Conservation (phyloP, 2,329 filamentous ascomycete species). For the Aspergillus sp. region DNA sequence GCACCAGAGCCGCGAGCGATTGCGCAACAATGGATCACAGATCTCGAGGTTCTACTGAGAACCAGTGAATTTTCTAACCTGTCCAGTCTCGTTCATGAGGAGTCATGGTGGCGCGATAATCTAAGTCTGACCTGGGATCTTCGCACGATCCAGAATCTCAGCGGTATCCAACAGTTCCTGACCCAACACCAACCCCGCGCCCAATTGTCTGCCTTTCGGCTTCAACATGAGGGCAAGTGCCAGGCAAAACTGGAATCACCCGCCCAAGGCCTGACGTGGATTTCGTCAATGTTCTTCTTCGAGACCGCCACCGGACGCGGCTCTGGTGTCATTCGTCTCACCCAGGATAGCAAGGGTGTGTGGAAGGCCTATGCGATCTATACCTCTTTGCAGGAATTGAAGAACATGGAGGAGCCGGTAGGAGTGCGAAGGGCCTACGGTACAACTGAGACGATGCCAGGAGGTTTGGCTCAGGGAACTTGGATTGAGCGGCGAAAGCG, state of each 20-base stretch:
- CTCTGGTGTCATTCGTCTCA: slow-evolving; percentile 42
- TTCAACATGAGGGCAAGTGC: slow-evolving; percentile 40
- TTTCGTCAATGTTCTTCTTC: slow-evolving; percentile 47
- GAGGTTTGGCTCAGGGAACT: slow-evolving; percentile 36
- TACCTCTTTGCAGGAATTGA: slow-evolving; percentile 44
- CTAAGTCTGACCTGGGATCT: slow-evolving; percentile 47
- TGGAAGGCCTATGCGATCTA: slow-evolving; percentile 48
- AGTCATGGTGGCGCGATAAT: slow-evolving; percentile 50
- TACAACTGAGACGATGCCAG: slow-evolving; percentile 40
- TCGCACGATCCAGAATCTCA: slow-evolving; percentile 38
- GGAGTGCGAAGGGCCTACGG: slow-evolving; percentile 38
- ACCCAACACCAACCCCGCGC: slow-evolving; percentile 30
- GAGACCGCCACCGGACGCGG: slow-evolving; percentile 43
- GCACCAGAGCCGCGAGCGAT: slow-evolving; percentile 31
- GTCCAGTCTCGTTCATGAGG: slow-evolving; percentile 37
- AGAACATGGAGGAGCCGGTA: slow-evolving; percentile 39
- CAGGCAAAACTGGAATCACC: slow-evolving; percentile 35
- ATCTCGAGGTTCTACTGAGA: slow-evolving; percentile 31
- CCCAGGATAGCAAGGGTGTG: slow-evolving; percentile 30
- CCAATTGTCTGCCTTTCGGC: slow-evolving; percentile 34
- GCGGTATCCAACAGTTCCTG: slow-evolving; percentile 39
- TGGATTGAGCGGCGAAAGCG: slow-evolving; percentile 43
- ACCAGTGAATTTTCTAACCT: slow-evolving; percentile 24
- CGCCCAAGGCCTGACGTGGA: slow-evolving; percentile 37
- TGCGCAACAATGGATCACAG: slow-evolving; percentile 39